phyloP scores from a whole-genome alignment of 2,329 filamentous ascomycete species.

The Cladophialophora psammophila region DNA sequence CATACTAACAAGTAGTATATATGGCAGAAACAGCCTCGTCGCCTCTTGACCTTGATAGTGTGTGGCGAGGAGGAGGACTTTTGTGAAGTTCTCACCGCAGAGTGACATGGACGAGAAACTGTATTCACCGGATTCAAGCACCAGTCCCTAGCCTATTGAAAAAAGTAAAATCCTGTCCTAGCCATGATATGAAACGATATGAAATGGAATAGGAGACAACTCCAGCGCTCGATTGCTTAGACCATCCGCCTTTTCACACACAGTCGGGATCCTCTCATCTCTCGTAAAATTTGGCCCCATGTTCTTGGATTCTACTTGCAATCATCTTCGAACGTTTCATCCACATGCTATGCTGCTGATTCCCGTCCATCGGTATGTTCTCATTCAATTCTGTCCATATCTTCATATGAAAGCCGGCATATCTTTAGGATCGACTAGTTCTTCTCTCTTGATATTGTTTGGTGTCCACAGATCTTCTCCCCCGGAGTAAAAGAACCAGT shows the following conservation, averaged over 20 bases:
- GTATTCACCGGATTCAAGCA: background rate
- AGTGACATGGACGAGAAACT: background rate
- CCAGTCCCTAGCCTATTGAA: slow-evolving; percentile 6
- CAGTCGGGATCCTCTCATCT: slow-evolving; percentile 3
- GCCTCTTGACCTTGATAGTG: background rate
- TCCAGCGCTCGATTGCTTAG: background rate
- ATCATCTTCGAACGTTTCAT: slow-evolving; percentile 3
- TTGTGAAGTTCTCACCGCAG: too few relatives aligned
- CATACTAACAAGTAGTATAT: too few relatives aligned
- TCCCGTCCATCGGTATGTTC: background rate
- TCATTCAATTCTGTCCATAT: slow-evolving; percentile 5
- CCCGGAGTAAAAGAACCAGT: slow-evolving; percentile 49
- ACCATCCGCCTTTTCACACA: background rate
- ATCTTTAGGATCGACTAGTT: background rate
- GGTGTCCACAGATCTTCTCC: slow-evolving; percentile 33
- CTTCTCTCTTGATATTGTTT: slow-evolving; percentile 14
- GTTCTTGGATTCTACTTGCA: background rate
- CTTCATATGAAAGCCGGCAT: slow-evolving; percentile 25
- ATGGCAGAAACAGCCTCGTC: background rate
- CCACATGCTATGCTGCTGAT: slow-evolving; percentile 1
- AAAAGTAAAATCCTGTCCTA: background rate
- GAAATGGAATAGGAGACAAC: background rate
- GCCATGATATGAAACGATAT: slow-evolving; percentile 2
- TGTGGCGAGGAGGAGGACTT: too few relatives aligned
- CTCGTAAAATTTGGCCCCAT: background rate